phyloP scores from a whole-genome alignment of 2,329 filamentous ascomycete genomes.

The Lasiodiplodia theobromae region DNA sequence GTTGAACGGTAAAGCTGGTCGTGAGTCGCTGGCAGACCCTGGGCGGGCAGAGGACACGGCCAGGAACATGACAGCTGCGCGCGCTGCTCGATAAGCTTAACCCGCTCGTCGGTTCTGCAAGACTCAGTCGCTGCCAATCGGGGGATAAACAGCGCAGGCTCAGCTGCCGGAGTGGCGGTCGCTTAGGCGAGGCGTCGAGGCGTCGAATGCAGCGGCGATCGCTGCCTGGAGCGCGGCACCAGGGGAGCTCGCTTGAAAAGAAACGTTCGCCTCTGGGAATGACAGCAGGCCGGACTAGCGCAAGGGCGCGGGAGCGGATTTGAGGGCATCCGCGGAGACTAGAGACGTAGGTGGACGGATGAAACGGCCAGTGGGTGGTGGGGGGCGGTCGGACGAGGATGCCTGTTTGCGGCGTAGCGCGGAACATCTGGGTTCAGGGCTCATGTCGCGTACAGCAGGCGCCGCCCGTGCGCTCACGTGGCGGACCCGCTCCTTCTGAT shows the following conservation, averaged over 20 bases:
- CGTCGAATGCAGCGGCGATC: neutral
- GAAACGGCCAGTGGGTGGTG: slow-evolving; percentile 12
- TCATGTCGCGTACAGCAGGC: neutral
- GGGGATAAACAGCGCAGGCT: neutral
- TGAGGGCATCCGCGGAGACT: neutral
- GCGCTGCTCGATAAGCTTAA: slow-evolving; percentile 17
- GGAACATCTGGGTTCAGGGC: neutral
- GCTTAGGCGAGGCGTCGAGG: neutral
- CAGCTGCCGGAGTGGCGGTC: neutral
- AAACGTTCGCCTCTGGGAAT: neutral
- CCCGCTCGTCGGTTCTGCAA: slow-evolving; percentile 6
- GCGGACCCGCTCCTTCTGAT: neutral
- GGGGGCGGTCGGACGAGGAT: neutral
- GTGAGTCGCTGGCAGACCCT: neutral
- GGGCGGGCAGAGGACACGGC: neutral
- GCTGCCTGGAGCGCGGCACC: neutral
- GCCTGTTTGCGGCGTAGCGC: neutral
- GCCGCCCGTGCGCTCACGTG: too few relatives aligned
- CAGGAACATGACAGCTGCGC: slow-evolving; percentile 6
- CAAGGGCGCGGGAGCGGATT: slow-evolving; percentile 15
- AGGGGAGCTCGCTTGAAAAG: neutral
- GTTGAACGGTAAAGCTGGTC: neutral
- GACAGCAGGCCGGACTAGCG: neutral
- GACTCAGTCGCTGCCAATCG: neutral
- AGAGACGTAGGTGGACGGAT: neutral